These are phyloP conservation scores for Lactarius hatsudake DNA, from an alignment of 768 basidiomycete genomes.

Conservation along the genomic window DNA sequence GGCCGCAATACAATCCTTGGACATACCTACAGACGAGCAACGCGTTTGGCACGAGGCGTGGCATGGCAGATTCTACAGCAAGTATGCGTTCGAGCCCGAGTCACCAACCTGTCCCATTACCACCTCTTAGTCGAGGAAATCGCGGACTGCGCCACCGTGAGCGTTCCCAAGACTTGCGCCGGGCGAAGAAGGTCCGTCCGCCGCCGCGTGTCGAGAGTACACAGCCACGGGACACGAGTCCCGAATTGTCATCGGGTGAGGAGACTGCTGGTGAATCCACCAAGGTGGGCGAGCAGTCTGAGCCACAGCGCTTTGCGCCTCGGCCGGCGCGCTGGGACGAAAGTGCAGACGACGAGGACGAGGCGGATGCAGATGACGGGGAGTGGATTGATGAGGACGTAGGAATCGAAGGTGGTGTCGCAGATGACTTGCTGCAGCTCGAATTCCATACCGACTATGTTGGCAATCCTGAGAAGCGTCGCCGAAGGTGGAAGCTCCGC, in stretches of 20 bases:
- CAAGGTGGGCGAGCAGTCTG: slow-evolving; percentile 29
- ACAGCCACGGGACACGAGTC: slow-evolving; percentile 77
- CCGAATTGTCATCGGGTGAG: slow-evolving; percentile 73
- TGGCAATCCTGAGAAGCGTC: slow-evolving; percentile 61
- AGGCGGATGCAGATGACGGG: slow-evolving; percentile 33
- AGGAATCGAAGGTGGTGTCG: slow-evolving; percentile 69
- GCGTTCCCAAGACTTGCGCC: slow-evolving; percentile 37
- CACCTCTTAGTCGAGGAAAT: slow-evolving; percentile 47
- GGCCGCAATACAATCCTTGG: slow-evolving; percentile 65
- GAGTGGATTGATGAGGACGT: slow-evolving; percentile 59
- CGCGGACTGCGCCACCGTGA: slow-evolving; percentile 47
- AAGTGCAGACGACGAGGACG: slow-evolving; percentile 42
- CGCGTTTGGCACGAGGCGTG: slow-evolving; percentile 22
- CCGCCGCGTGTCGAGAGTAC: slow-evolving; percentile 82
- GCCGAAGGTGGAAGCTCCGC: slow-evolving; percentile 67
- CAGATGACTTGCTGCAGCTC: slow-evolving; percentile 67
- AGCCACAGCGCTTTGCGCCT: slow-evolving; percentile 26
- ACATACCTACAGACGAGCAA: slow-evolving; percentile 52
- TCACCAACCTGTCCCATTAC: slow-evolving; percentile 60
- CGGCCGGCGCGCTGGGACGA: slow-evolving; percentile 34
- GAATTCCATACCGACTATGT: slow-evolving; percentile 76
- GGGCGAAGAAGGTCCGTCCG: slow-evolving; percentile 45
- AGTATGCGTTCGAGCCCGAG: slow-evolving; percentile 72
- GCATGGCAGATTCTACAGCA: slow-evolving; percentile 43
- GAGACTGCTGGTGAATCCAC: slow-evolving; percentile 72